Evolutionary conservation across 179 eudicot genomes (phyloP).

Genomic region (Silene vulgaris): DNA sequence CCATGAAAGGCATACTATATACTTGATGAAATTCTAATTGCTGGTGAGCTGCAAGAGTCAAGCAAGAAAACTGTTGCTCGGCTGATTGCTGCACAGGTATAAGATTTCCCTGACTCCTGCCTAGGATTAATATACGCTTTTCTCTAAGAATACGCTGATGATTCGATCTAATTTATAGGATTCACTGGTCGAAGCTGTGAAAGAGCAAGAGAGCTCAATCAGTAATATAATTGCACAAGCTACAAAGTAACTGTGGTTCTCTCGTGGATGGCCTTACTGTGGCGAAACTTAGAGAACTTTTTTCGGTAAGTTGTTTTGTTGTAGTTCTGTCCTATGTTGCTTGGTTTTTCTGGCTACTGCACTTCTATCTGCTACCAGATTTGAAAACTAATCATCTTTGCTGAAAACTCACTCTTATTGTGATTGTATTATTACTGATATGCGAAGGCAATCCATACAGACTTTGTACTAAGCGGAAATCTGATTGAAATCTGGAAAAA

Average conservation of each 20-base stretch:
- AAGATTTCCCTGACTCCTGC: conserved; percentile 10
- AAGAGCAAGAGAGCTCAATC: conserved; percentile 80
- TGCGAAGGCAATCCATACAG: not conserved
- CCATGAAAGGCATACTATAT: conserved; percentile 77
- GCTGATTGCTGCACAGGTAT: conserved; percentile 75
- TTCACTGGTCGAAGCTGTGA: conserved; percentile 83
- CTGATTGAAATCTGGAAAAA: not conserved
- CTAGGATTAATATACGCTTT: not conserved
- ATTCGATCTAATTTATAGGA: conserved; percentile 43
- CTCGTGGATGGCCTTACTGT: not conserved
- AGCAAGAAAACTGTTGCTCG: conserved; percentile 93
- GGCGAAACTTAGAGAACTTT: conserved; percentile 1
- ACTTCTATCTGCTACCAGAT: not conserved
- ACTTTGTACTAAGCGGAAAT: not conserved
- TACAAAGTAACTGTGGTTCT: conserved; percentile 45
- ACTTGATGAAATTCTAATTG: conserved; percentile 80
- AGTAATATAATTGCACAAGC: conserved; percentile 95
- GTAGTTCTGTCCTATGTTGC: no score
- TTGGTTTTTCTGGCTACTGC: no score
- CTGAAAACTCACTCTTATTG: not conserved
- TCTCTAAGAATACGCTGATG: conserved; percentile 5
- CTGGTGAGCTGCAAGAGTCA: conserved; percentile 94
- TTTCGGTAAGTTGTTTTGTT: not conserved
- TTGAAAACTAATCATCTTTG: not conserved
- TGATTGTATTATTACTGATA: not conserved